These are phyloP conservation scores for Corylus americana DNA, from an alignment of 306 rosid genomes.

Conservation along the genomic window DNA sequence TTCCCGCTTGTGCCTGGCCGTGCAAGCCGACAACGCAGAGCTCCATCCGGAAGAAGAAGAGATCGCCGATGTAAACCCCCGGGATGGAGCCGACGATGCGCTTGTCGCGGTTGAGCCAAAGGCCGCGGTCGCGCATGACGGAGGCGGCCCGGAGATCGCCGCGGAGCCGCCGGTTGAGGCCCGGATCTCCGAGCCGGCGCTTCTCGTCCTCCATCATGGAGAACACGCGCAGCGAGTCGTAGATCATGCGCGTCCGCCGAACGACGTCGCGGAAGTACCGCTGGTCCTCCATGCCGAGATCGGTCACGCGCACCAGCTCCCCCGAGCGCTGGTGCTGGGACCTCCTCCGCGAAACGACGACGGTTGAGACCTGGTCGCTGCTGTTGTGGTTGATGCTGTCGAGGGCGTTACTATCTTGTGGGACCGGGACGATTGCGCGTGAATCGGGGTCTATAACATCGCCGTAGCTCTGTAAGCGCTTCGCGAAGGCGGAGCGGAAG, in stretches of 20 bases:
- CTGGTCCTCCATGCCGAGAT: slow-evolving; percentile 56
- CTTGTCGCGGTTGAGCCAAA: slow-evolving; percentile 90
- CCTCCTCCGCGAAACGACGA: slow-evolving; percentile 29
- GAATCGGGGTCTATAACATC: slow-evolving; percentile 46
- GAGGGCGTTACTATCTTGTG: slow-evolving; percentile 24
- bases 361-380: slow-evolving; percentile 25
- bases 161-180: slow-evolving; percentile 33
- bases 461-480: slow-evolving; percentile 30
- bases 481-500: slow-evolving; percentile 50
- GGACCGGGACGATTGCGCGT: slow-evolving; percentile 65
- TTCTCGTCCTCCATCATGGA: slow-evolving; percentile 52
- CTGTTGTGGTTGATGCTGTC: not conserved
- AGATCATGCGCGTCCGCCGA: slow-evolving; percentile 70
- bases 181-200: slow-evolving; percentile 19
- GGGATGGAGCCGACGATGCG: slow-evolving; percentile 92
- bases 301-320: slow-evolving; percentile 76
- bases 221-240: slow-evolving; percentile 68
- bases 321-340: slow-evolving; percentile 35
- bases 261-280: slow-evolving; percentile 60
- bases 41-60: slow-evolving; percentile 85
- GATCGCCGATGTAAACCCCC: slow-evolving; percentile 78
- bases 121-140: slow-evolving; percentile 54
- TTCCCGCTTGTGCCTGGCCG: slow-evolving; percentile 92
- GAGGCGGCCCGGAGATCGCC: slow-evolving; percentile 70
- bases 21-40: slow-evolving; percentile 85